Evolutionary conservation across 768 basidiomycete genomes (phyloP), one percentile per base, ranked within the genome.

Genomic region (Leccinum subtestaceum): DNA sequence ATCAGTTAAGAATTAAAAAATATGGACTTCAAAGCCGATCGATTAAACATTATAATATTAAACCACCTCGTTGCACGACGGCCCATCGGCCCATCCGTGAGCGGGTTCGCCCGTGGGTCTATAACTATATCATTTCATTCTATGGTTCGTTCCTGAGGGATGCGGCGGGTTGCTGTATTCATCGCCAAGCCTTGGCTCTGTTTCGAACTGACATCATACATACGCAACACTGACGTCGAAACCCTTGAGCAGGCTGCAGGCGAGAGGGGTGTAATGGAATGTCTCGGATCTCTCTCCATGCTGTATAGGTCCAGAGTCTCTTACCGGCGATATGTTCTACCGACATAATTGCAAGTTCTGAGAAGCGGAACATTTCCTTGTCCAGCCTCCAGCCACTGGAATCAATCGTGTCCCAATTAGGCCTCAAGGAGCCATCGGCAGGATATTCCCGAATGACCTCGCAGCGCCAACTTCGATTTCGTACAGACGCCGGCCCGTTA

Each of bases 401-500:
- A 53, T n/a, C 32, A 55, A 53, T 23, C 32, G 50, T 52, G 27
- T 13, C 56, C 49, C 38, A 11, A 59, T 69, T 59, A 48, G 62
- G 67, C 43, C 2, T 45, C 19, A 52, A 61, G 64, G 55, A 56
- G 50, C 55, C 55, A 63, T 38, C 54, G 55, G 51, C 32, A 13
- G 31, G 27, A 61, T 53, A 58, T 40, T 72, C 70, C 59, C 70
- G 61, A 54, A 64, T 61, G 72, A 61, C 58, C 54, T 52, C 47
- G 25, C 56, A 49, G 65, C 60, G 63, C 60, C 64, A 58, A 53
- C 43, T 45, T 45, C n/a, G 36, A 45, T 19, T 25, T 53, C 66
- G 54, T 60, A 71, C 57, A 71, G 70, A 65, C 70, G 66, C 70
- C 64, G 61, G 62, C 36, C 48, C 58, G 66, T 65, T 66, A 67